Conservation (phyloP, 345 rosid genomes). For the Bruguiera sexangula region DNA sequence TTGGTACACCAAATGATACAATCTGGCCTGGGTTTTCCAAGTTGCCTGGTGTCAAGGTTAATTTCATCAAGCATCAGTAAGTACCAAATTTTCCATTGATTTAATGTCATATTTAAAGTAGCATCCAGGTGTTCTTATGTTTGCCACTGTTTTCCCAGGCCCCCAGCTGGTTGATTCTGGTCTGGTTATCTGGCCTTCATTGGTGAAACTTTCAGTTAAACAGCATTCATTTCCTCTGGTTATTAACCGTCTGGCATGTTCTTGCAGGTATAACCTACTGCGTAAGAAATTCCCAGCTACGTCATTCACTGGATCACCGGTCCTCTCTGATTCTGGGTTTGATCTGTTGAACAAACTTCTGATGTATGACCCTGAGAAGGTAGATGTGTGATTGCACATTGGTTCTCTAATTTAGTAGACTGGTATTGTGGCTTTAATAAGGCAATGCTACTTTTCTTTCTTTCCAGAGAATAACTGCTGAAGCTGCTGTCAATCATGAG, state of each 20-base stretch:
- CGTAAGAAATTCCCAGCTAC: slow-evolving; percentile 95
- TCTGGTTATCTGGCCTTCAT: slow-evolving; percentile 71
- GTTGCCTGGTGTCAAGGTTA: slow-evolving; percentile 93
- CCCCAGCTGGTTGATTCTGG: slow-evolving; percentile 88
- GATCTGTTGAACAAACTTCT: slow-evolving; percentile 88
- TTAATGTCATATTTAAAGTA: slow-evolving; percentile 18
- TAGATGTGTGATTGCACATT: slow-evolving; percentile 20
- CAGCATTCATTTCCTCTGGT: slow-evolving; percentile 25
- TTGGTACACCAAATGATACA: slow-evolving; percentile 92
- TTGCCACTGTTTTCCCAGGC: slow-evolving; percentile 77
- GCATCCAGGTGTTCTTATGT: slow-evolving; percentile 40
- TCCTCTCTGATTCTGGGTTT: slow-evolving; percentile 95
- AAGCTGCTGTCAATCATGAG: slow-evolving; percentile 91
- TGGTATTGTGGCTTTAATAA: slow-evolving; percentile 11
- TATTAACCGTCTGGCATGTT: slow-evolving; percentile 44
- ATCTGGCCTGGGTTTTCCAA: slow-evolving; percentile 97
- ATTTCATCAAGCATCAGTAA: slow-evolving; percentile 97
- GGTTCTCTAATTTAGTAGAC: background rate
- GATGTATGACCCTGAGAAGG: slow-evolving; percentile 96
- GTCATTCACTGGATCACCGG: slow-evolving; percentile 93
- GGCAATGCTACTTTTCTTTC: slow-evolving; percentile 2
- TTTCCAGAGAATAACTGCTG: slow-evolving; percentile 78
- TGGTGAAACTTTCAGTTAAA: slow-evolving; percentile 48
- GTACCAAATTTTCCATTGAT: slow-evolving; percentile 32
- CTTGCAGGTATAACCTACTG: slow-evolving; percentile 88